A percentile compares a stretch with the other conserved stretches of the same genome.
phyloP scores from a whole-genome alignment of 257 asterid genomes.

The Scutellaria barbata region DNA sequence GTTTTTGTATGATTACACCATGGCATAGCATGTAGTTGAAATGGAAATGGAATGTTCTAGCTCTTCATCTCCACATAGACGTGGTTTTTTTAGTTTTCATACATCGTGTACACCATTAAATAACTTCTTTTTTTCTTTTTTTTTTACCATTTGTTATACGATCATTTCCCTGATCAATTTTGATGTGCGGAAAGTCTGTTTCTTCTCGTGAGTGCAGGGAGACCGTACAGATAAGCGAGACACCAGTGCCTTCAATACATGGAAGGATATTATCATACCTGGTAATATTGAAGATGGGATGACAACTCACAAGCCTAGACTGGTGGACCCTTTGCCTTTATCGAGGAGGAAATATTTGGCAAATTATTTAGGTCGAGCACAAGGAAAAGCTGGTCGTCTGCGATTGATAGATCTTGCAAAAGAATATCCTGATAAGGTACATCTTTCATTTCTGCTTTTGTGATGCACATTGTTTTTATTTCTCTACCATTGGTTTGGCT shows the following conservation, averaged over 20 bases:
- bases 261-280: constrained; percentile 96
- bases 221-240: constrained; percentile 95
- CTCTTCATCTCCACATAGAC: neutral
- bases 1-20: neutral
- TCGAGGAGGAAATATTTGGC: constrained; percentile 85
- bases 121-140: neutral
- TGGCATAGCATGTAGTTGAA: neutral
- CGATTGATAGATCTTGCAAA: constrained; percentile 79
- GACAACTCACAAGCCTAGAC: constrained; percentile 63
- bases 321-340: constrained; percentile 83
- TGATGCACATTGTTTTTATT: neutral
- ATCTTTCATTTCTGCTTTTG: constrained; percentile 34
- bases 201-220: constrained; percentile 57
- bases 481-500: neutral
- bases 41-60: constrained; percentile 21
- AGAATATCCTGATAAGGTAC: constrained; percentile 85
- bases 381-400: constrained; percentile 87
- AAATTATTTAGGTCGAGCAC: constrained; percentile 91
- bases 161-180: constrained; percentile 20
- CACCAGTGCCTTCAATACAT: constrained; percentile 87
- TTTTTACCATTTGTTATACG: neutral
- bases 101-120: neutral
- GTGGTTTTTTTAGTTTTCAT: neutral
- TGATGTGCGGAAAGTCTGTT: constrained; percentile 13
- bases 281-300: constrained; percentile 97